Base-by-base conservation (phyloP, 2,329 filamentous ascomycete genomes). In the Aureobasidium pullulans region DNA sequence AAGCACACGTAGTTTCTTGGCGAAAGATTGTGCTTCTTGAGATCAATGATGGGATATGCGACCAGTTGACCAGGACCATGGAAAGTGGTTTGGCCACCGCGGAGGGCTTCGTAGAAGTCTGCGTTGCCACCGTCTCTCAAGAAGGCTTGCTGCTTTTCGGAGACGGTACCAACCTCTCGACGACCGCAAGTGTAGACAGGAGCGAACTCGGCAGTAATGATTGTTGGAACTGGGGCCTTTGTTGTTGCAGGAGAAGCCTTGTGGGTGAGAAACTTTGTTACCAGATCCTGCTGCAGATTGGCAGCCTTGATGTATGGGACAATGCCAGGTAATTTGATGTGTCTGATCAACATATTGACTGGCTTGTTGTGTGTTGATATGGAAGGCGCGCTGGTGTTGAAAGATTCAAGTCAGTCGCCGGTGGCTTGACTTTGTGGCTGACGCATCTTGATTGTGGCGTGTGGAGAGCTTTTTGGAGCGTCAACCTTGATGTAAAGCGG, bases 21-120 rank as follows among this genome's bases (percentile, higher is more conserved):
- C 4, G 82, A 85, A 19, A 94, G 76, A 0, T 76, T 75, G 64
- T 90, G 82, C 10, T 82, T 79, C 58, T 83, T 84, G 60, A 97
- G 80, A 71, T 96, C 90, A n/a, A 96, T 72, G 53, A 96, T 84
- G 3, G 93, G 90, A 78, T 96, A 99, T n/a, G 92, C 84, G 37
- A 96, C 89, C 50, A 96, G 76, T 72, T 99, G 94, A 0, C 93
- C 93, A 0, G 93, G 94, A 0, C 93, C 94, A 71, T 99, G 94
- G 76, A 96, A 97, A 2, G 94, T 97, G 0, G 90, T 92, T 64
- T 96, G 85, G 0, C 94, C 94, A 62, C 94, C 94, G 58, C 94
- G 85, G n/a, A 85, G 81, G 13, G 89, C 87, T 66, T 85, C 80
- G 44, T 83, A 73, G 66, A 94, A 84, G n/a, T 82, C 77, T 3